Percentiles rank a stretch among this genome's conserved stretches.
Conservation (phyloP, 345 rosid genomes). For the Syzygium aqueum region DNA sequence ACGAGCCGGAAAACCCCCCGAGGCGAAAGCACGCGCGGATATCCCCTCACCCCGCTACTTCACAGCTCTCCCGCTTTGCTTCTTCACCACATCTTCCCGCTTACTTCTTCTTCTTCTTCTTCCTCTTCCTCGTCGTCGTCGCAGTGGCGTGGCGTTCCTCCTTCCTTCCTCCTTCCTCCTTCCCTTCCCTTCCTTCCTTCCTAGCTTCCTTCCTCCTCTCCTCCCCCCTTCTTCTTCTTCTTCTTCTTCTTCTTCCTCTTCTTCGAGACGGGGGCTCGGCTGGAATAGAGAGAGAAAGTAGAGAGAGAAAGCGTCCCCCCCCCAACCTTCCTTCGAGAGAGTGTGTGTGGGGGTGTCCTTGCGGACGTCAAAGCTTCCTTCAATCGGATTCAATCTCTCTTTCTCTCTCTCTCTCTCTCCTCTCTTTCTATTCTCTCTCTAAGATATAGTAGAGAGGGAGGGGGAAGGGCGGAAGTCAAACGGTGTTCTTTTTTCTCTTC, state of each 20-base stretch:
- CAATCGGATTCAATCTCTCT: constrained; percentile 51
- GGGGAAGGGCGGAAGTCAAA: constrained; percentile 34
- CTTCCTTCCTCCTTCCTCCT: background rate
- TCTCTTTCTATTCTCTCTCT: constrained; percentile 8
- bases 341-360: constrained; percentile 25
- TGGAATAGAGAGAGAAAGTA: constrained; percentile 36
- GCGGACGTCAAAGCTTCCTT: constrained; percentile 91
- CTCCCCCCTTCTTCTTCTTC: background rate
- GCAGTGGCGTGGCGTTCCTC: background rate
- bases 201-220: background rate
- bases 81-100: background rate
- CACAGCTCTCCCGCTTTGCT: background rate
- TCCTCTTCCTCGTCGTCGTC: background rate
- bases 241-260: no score
- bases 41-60: no score
- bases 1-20: background rate
- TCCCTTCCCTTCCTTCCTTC: no score
- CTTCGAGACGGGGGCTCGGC: background rate
- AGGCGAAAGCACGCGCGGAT: background rate
- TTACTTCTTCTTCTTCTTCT: background rate
- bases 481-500: constrained; percentile 4
- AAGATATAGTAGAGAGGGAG: background rate
- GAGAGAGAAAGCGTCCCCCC: constrained; percentile 9
- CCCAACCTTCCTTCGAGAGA: no score
- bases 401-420: constrained; percentile 19